Conservation (phyloP, 805 yeast species). For the Candida tammaniensis region DNA sequence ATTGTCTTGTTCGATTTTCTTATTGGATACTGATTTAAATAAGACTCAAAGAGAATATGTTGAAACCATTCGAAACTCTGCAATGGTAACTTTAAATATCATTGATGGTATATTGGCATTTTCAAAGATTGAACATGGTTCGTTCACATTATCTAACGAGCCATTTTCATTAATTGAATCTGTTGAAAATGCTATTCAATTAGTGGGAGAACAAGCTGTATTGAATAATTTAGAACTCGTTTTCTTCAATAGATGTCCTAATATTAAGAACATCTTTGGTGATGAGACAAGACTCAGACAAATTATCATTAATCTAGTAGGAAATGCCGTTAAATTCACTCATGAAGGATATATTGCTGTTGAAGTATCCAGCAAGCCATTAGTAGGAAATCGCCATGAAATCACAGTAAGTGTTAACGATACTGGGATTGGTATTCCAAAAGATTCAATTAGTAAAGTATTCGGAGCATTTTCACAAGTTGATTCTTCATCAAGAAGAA, state of each 20-base stretch:
- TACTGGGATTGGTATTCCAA: constrained; percentile 55
- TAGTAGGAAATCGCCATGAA: constrained; percentile 32
- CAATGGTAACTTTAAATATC: constrained; percentile 49
- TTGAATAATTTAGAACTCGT: constrained; percentile 44
- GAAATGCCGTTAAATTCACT: constrained; percentile 55
- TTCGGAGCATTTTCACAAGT: constrained; percentile 55
- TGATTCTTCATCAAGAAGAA: constrained; percentile 52
- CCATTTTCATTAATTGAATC: constrained; percentile 46
- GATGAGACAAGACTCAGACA: constrained; percentile 52
- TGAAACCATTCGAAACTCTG: constrained; percentile 49
- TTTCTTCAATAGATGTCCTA: constrained; percentile 39
- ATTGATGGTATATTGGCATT: constrained; percentile 55
- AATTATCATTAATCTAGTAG: constrained; percentile 49
- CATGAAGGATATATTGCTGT: constrained; percentile 40
- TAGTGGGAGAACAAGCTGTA: constrained; percentile 48
- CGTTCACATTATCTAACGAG: constrained; percentile 41
- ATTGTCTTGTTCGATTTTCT: constrained; percentile 46
- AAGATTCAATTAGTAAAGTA: constrained; percentile 40
- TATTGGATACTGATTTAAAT: constrained; percentile 46
- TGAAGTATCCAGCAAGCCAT: constrained; percentile 27
- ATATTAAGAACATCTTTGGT: constrained; percentile 39
- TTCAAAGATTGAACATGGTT: constrained; percentile 55
- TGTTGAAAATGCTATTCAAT: constrained; percentile 46
- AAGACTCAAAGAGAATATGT: constrained; percentile 48
- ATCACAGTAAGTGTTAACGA: constrained; percentile 42